These are phyloP conservation scores for Atkinsonella hypoxylon DNA, from an alignment of 2,329 filamentous ascomycete genomes.

Conservation along the genomic window DNA sequence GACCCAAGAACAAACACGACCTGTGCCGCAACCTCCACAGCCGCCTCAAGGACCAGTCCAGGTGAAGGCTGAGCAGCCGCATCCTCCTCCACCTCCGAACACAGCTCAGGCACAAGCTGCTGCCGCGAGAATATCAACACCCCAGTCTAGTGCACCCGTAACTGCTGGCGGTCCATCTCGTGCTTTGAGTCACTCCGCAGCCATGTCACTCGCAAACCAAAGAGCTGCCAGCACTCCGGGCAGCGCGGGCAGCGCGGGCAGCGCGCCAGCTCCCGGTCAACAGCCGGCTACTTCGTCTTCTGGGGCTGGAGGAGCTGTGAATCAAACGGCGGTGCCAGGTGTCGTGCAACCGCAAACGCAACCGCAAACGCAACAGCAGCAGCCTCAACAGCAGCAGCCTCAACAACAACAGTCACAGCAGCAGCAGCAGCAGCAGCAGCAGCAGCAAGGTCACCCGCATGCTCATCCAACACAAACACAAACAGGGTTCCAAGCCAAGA, in stretches of 20 bases:
- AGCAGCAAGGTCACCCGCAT: conserved; percentile 32
- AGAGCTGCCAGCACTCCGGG: conserved; percentile 23
- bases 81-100: conserved; percentile 35
- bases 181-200: conserved; percentile 36
- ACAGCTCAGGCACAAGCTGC: conserved; percentile 28
- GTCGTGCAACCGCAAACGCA: conserved; percentile 14
- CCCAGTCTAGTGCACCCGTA: conserved; percentile 31
- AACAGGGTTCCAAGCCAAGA: conserved; percentile 43
- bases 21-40: conserved; percentile 15
- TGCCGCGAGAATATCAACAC: conserved; percentile 36
- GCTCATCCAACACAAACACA: conserved; percentile 35
- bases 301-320: conserved; percentile 16
- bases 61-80: conserved; percentile 21
- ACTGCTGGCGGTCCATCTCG: conserved; percentile 26
- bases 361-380: conserved; percentile 18
- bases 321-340: conserved; percentile 22
- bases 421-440: conserved; percentile 16
- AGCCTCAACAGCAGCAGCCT: conserved; percentile 27
- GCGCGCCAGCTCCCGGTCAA: conserved; percentile 16
- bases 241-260: conserved; percentile 12
- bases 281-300: conserved; percentile 15
- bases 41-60: conserved; percentile 14
- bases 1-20: conserved; percentile 17
- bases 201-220: conserved; percentile 37
- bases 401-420: conserved; percentile 16